phyloP scores from a whole-genome alignment of 352 stramenopile species.

The Thalassiosira pacifica region DNA sequence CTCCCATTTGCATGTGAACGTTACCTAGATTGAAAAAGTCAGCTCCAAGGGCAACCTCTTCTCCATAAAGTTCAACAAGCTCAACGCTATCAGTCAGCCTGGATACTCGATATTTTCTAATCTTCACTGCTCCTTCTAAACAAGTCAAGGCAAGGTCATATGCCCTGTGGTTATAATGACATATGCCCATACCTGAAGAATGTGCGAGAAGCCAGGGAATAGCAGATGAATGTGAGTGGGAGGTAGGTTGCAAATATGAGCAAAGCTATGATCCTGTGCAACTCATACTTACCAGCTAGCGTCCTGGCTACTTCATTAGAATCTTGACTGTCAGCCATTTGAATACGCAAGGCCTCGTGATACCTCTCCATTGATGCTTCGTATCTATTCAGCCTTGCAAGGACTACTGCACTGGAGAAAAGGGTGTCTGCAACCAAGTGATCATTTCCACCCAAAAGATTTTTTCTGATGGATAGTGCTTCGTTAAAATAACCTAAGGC shows the following conservation, averaged over 20 bases:
- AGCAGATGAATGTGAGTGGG: background rate
- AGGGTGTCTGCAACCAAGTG: slow-evolving; percentile 62
- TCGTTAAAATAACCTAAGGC: slow-evolving; percentile 68
- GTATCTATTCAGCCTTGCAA: slow-evolving; percentile 62
- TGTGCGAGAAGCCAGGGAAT: background rate
- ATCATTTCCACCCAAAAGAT: slow-evolving; percentile 63
- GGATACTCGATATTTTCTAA: slow-evolving; percentile 61
- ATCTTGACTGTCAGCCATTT: slow-evolving; percentile 63
- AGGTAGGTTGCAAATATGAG: background rate
- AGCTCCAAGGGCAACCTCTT: slow-evolving; percentile 58
- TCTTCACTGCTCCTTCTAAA: slow-evolving; percentile 63
- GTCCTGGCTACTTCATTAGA: slow-evolving; percentile 65
- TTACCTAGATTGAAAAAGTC: slow-evolving; percentile 68
- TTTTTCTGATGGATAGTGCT: slow-evolving; percentile 63
- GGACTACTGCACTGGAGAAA: slow-evolving; percentile 59
- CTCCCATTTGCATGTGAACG: slow-evolving; percentile 57
- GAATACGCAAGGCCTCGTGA: slow-evolving; percentile 67
- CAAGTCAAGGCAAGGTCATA: slow-evolving; percentile 59
- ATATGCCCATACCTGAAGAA: slow-evolving; percentile 52
- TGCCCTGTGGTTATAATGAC: slow-evolving; percentile 58
- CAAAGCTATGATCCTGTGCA: background rate
- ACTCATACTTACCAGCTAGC: slow-evolving; percentile 50
- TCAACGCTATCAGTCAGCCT: slow-evolving; percentile 36
- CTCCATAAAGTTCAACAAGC: slow-evolving; percentile 52
- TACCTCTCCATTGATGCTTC: slow-evolving; percentile 71